Percentiles rank a stretch among this genome's conserved stretches.
Conservation (phyloP, 306 rosid genomes). For the Castanea mollissima region DNA sequence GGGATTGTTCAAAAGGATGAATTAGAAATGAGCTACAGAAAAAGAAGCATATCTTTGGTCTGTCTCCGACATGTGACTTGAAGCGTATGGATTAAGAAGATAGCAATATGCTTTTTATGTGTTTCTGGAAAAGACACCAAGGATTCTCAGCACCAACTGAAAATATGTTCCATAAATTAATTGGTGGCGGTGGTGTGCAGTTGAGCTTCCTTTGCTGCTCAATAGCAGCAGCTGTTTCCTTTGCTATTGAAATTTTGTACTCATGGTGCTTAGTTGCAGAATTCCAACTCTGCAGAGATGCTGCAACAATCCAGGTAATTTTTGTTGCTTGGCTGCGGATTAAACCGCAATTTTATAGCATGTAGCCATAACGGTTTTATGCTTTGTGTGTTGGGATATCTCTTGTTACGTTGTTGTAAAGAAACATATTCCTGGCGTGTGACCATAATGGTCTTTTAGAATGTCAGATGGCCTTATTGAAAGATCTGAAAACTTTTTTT, state of each 20-base stretch:
- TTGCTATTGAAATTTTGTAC: background rate
- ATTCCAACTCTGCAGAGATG: background rate
- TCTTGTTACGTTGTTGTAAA: background rate
- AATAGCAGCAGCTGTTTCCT: background rate
- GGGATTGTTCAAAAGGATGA: conserved; percentile 60
- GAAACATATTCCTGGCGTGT: too few relatives aligned
- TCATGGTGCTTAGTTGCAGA: background rate
- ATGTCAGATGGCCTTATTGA: background rate
- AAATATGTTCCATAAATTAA: background rate
- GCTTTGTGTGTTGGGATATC: background rate
- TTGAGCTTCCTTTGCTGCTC: background rate
- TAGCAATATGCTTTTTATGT: background rate
- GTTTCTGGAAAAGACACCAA: background rate
- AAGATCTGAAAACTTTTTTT: background rate
- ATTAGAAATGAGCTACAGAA: conserved; percentile 69
- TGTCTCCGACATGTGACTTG: conserved; percentile 75
- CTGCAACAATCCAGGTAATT: background rate
- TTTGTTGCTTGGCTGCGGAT: background rate
- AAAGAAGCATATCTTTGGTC: conserved; percentile 94
- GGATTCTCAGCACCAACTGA: background rate
- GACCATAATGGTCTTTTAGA: too few relatives aligned
- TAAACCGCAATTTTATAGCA: background rate
- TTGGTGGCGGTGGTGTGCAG: background rate
- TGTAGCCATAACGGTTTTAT: background rate
- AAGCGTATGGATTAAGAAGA: background rate